Evolutionary conservation across 192 early-diverging fungal species (phyloP).

Genomic region (Backusella tuberculispora): DNA sequence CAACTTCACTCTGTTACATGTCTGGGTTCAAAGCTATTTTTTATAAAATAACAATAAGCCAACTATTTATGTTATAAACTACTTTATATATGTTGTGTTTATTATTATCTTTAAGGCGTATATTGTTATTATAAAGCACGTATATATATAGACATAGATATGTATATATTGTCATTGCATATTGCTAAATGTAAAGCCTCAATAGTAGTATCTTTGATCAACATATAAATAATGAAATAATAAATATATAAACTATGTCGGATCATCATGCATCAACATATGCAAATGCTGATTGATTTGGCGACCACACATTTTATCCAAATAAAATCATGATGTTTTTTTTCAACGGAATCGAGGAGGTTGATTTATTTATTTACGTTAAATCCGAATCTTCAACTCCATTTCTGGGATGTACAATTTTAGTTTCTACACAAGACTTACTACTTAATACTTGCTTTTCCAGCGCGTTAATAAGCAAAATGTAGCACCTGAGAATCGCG

Average conservation of each 20-base stretch:
- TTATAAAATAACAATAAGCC: constrained; percentile 7
- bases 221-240: not conserved
- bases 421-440: not conserved
- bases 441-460: constrained; percentile 53
- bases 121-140: not conserved
- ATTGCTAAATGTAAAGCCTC: not conserved
- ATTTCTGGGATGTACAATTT: constrained; percentile 46
- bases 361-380: constrained; percentile 75
- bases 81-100: not conserved
- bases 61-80: constrained; percentile 1
- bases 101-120: no score
- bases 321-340: constrained; percentile 11
- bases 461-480: constrained; percentile 64
- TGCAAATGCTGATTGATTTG: not conserved
- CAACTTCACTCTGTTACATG: not conserved
- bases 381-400: constrained; percentile 85
- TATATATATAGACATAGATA: not conserved
- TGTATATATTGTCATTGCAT: not conserved
- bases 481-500: constrained; percentile 83
- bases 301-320: not conserved
- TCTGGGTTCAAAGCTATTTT: not conserved
- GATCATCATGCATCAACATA: not conserved
- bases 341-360: constrained; percentile 69
- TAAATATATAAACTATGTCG: not conserved
- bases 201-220: not conserved